phyloP scores from a whole-genome alignment of 2,329 filamentous ascomycete genomes.

The Xylaria sp. region DNA sequence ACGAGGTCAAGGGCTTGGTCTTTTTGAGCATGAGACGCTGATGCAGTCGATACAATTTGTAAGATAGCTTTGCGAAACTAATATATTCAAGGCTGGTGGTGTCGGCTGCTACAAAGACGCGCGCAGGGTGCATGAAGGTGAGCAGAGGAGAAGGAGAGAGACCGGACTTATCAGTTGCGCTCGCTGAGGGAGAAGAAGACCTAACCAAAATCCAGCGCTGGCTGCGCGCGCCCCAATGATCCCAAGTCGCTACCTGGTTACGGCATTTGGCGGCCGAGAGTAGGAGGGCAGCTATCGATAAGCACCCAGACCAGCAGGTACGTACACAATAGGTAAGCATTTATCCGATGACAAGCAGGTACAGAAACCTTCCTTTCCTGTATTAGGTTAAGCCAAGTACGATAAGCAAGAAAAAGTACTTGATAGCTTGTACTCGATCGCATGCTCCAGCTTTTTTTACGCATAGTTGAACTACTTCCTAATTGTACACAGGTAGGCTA shows the following conservation, averaged over 20 bases:
- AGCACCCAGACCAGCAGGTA: slow-evolving; percentile 5
- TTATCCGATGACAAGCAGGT: slow-evolving; percentile 1
- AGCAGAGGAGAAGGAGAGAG: slow-evolving; percentile 41
- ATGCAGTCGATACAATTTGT: slow-evolving; percentile 29
- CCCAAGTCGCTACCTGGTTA: slow-evolving; percentile 39
- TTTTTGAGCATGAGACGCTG: slow-evolving; percentile 32
- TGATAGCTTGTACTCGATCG: slow-evolving; percentile 8
- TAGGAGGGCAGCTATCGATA: slow-evolving; percentile 46
- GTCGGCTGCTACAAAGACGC: slow-evolving; percentile 34
- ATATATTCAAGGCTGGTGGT: slow-evolving; percentile 38
- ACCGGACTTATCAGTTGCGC: slow-evolving; percentile 41
- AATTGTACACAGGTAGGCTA: not conserved
- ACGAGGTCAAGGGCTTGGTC: slow-evolving; percentile 23
- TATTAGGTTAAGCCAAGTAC: not conserved
- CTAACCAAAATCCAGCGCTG: slow-evolving; percentile 45
- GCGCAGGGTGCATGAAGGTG: slow-evolving; percentile 33
- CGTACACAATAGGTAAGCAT: not conserved
- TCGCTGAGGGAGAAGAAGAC: slow-evolving; percentile 39
- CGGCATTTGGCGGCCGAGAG: slow-evolving; percentile 46
- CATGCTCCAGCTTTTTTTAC: slow-evolving; percentile 36
- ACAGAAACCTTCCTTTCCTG: not conserved
- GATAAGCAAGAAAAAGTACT: slow-evolving; percentile 15
- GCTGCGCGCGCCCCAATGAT: slow-evolving; percentile 40
- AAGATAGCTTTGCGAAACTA: slow-evolving; percentile 35
- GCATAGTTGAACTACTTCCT: not conserved